Percentiles rank a stretch among this genome's conserved stretches.
Conservation (phyloP, 257 asterid genomes). For the Plantago major region DNA sequence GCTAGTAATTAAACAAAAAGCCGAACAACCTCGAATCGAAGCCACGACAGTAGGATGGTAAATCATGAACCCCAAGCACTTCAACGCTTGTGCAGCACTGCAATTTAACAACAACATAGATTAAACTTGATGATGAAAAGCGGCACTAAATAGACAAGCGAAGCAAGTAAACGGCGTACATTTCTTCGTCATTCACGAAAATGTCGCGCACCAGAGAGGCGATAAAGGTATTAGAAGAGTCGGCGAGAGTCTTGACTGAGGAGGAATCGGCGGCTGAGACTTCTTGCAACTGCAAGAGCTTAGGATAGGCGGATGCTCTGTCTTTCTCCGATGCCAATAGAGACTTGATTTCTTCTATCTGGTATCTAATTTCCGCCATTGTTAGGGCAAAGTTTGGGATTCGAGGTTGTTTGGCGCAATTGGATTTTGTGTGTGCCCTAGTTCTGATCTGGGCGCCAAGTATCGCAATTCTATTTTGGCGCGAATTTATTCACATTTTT, state of each 20-base stretch:
- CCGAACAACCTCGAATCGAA: slow-evolving; percentile 43
- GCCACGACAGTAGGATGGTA: slow-evolving; percentile 62
- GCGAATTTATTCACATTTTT: neutral
- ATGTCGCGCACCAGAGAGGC: slow-evolving; percentile 33
- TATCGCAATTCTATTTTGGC: neutral
- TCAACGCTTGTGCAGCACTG: slow-evolving; percentile 78
- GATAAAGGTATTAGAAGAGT: slow-evolving; percentile 37
- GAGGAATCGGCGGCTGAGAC: slow-evolving; percentile 42
- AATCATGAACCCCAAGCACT: slow-evolving; percentile 84
- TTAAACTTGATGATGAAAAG: no score
- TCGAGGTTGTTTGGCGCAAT: neutral
- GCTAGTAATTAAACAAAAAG: neutral
- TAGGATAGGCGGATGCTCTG: slow-evolving; percentile 45
- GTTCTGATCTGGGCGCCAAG: neutral
- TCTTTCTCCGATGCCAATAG: slow-evolving; percentile 29
- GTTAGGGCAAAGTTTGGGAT: slow-evolving; percentile 1
- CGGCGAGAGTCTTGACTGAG: slow-evolving; percentile 37
- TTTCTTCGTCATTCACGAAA: slow-evolving; percentile 52
- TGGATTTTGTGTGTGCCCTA: neutral
- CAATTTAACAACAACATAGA: slow-evolving; percentile 2
- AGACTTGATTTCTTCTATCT: slow-evolving; percentile 43
- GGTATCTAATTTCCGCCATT: slow-evolving; percentile 42
- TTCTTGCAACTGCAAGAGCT: slow-evolving; percentile 52
- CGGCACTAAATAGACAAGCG: no score
- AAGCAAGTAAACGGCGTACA: slow-evolving; percentile 32